phyloP scores from a whole-genome alignment of 2,329 filamentous ascomycete species.

The Colletotrichum sublineola region DNA sequence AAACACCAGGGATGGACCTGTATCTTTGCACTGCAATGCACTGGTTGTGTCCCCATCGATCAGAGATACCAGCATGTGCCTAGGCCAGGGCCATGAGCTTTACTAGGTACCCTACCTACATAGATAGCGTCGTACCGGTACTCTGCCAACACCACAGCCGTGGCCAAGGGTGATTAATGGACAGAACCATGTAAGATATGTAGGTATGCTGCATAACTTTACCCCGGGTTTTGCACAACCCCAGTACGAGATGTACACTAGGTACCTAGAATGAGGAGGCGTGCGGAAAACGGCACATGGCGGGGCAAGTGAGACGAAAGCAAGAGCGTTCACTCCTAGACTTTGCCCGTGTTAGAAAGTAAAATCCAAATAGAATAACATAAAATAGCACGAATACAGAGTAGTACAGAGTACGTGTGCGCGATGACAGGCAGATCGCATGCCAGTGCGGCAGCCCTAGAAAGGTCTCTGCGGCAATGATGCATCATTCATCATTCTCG shows the following conservation, averaged over 20 bases:
- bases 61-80: slow-evolving; percentile 12
- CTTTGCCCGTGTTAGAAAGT: slow-evolving; percentile 48
- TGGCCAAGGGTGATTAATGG: neutral
- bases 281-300: slow-evolving; percentile 20
- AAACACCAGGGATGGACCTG: neutral
- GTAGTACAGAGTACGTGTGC: neutral
- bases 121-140: too few species aligned
- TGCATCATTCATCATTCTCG: slow-evolving; percentile 24
- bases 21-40: too few species aligned
- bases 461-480: slow-evolving; percentile 38
- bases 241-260: neutral
- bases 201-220: neutral
- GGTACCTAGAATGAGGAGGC: slow-evolving; percentile 23
- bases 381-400: slow-evolving; percentile 45
- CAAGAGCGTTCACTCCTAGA: slow-evolving; percentile 59
- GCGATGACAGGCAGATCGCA: neutral
- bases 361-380: neutral
- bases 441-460: slow-evolving; percentile 30
- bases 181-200: neutral
- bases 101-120: too few species aligned
- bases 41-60: neutral
- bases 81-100: neutral
- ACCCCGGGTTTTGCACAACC: slow-evolving; percentile 37
- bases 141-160: neutral
- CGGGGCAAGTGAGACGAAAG: slow-evolving; percentile 52